Percentiles rank a stretch among this genome's conserved stretches.
phyloP scores from a whole-genome alignment of 768 basidiomycete genomes.

The Naematelia aurantialba region DNA sequence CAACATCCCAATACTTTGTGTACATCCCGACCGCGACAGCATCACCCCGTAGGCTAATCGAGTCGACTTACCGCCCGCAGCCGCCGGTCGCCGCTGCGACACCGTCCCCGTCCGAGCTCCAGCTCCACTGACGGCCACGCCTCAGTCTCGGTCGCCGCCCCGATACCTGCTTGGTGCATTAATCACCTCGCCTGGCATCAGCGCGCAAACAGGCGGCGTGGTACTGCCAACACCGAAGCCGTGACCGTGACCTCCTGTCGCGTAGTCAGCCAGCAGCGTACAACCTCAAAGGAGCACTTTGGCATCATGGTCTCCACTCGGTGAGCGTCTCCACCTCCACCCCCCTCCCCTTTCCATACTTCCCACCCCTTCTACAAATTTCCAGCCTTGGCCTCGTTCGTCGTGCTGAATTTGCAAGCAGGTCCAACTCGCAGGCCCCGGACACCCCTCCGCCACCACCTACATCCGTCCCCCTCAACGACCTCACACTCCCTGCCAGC shows the following conservation, averaged over 20 bases:
- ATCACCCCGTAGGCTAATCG: too few relatives aligned
- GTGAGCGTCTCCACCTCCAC: slow-evolving; percentile 9
- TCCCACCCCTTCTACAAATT: background rate
- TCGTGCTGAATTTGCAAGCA: background rate
- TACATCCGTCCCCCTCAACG: background rate
- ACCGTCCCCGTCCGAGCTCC: background rate
- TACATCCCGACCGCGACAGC: too few relatives aligned
- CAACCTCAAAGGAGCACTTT: background rate
- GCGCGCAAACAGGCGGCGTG: too few relatives aligned
- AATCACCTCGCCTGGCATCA: too few relatives aligned
- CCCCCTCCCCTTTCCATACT: background rate
- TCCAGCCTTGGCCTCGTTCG: too few relatives aligned
- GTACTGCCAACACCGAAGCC: too few relatives aligned
- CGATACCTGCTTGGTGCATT: background rate
- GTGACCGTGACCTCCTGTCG: too few relatives aligned
- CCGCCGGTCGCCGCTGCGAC: background rate
- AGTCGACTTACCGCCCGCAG: too few relatives aligned
- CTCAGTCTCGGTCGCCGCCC: too few relatives aligned
- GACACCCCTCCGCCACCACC: background rate
- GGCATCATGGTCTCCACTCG: slow-evolving; percentile 23
- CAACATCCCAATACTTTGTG: too few relatives aligned
- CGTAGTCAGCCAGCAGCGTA: slow-evolving; percentile 4
- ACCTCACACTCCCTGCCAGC: slow-evolving; percentile 1
- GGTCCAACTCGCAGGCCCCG: background rate
- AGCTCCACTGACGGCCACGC: background rate